phyloP scores from a whole-genome alignment of 352 stramenopile species.

The Phytophthora brassicae region DNA sequence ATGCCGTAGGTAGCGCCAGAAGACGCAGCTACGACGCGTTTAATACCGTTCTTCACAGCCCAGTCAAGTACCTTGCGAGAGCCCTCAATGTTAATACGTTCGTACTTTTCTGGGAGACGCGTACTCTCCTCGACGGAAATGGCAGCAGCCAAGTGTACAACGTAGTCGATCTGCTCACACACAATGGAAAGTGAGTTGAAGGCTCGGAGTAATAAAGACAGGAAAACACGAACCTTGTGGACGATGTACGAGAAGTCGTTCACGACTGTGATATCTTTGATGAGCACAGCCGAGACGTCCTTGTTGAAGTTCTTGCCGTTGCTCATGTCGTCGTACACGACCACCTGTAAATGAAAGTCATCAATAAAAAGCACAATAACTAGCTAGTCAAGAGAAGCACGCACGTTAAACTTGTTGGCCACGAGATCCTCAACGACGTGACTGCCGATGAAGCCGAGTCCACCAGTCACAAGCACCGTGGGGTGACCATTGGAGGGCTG shows the following conservation, averaged over 20 bases:
- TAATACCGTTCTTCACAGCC: slow-evolving; percentile 69
- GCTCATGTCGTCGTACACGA: slow-evolving; percentile 88
- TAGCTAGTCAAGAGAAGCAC: slow-evolving; percentile 5
- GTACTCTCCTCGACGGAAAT: slow-evolving; percentile 86
- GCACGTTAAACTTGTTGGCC: slow-evolving; percentile 71
- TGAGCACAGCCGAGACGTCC: slow-evolving; percentile 58
- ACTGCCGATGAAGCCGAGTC: slow-evolving; percentile 83
- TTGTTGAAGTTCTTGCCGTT: slow-evolving; percentile 86
- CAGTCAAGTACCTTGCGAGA: slow-evolving; percentile 79
- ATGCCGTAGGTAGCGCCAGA: slow-evolving; percentile 74
- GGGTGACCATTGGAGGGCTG: slow-evolving; percentile 30
- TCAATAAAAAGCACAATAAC: too few species aligned
- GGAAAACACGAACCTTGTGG: slow-evolving; percentile 52
- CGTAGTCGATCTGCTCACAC: slow-evolving; percentile 69
- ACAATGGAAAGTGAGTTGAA: slow-evolving; percentile 18
- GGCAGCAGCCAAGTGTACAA: slow-evolving; percentile 75
- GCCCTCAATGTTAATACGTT: slow-evolving; percentile 78
- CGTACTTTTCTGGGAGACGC: slow-evolving; percentile 78
- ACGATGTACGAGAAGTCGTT: slow-evolving; percentile 77
- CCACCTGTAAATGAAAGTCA: slow-evolving; percentile 39
- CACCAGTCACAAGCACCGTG: slow-evolving; percentile 77
- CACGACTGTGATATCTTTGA: slow-evolving; percentile 83
- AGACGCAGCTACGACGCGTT: slow-evolving; percentile 75
- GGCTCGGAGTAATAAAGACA: slow-evolving; percentile 23
- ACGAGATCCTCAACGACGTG: slow-evolving; percentile 81